phyloP scores from a whole-genome alignment of 202 grass and related monocot genomes.

The Zizania palustris region DNA sequence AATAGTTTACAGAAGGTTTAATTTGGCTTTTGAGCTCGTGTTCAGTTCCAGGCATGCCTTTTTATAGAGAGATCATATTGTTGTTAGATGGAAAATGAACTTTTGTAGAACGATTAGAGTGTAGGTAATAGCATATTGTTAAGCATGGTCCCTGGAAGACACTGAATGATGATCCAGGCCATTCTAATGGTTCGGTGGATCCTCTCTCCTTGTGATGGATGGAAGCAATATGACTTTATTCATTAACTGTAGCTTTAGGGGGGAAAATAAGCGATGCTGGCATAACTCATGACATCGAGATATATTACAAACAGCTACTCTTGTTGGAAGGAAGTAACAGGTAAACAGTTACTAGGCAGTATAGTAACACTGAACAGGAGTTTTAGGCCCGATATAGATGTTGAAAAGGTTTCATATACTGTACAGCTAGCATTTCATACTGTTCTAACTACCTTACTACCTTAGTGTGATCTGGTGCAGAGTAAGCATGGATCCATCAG shows the following conservation, averaged over 20 bases:
- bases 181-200: neutral
- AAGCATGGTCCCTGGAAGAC: neutral
- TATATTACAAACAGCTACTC: slow-evolving; percentile 29
- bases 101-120: slow-evolving; percentile 20
- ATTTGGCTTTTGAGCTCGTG: slow-evolving; percentile 21
- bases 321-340: slow-evolving; percentile 10
- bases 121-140: slow-evolving; percentile 9
- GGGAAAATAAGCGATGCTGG: slow-evolving; percentile 23
- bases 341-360: slow-evolving; percentile 24
- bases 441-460: slow-evolving; percentile 38
- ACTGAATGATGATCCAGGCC: slow-evolving; percentile 21
- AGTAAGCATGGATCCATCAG: slow-evolving; percentile 63
- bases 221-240: slow-evolving; percentile 22
- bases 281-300: slow-evolving; percentile 6
- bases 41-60: slow-evolving; percentile 27
- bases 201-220: slow-evolving; percentile 12
- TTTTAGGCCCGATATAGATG: slow-evolving; percentile 31
- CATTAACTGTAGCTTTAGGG: slow-evolving; percentile 26
- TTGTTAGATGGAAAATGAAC: neutral
- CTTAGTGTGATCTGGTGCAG: slow-evolving; percentile 44
- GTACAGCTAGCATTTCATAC: slow-evolving; percentile 34
- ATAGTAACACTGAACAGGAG: slow-evolving; percentile 36
- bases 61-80: slow-evolving; percentile 10
- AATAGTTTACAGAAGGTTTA: neutral
- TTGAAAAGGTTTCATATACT: slow-evolving; percentile 33